phyloP scores from a whole-genome alignment of 768 basidiomycete species.

The Amanita pseudoporphyria region DNA sequence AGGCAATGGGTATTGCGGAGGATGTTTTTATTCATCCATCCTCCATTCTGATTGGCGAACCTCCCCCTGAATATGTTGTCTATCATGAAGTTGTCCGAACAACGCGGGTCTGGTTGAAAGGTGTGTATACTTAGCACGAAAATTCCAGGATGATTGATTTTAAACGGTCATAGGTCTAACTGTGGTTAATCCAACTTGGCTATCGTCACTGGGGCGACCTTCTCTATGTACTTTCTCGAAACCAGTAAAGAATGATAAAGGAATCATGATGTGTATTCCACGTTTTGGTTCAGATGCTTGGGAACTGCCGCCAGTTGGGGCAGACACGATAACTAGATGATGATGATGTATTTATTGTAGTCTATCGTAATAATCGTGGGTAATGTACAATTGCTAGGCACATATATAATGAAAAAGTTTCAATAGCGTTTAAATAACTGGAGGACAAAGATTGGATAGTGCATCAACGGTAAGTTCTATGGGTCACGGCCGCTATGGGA shows the following conservation, averaged over 20 bases:
- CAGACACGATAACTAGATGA: slow-evolving; percentile 13
- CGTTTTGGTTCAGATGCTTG: slow-evolving; percentile 80
- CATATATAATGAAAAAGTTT: not conserved
- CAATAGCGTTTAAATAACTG: not conserved
- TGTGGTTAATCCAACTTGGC: slow-evolving; percentile 80
- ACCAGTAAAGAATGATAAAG: slow-evolving; percentile 59
- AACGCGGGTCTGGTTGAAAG: slow-evolving; percentile 69
- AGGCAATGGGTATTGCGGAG: slow-evolving; percentile 67
- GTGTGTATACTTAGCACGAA: slow-evolving; percentile 26
- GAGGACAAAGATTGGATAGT: not conserved
- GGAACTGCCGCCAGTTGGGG: slow-evolving; percentile 73
- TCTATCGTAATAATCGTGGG: slow-evolving; percentile 2
- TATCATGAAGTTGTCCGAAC: slow-evolving; percentile 79
- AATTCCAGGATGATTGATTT: not conserved
- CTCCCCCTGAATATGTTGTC: slow-evolving; percentile 82
- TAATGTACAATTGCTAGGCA: slow-evolving; percentile 6
- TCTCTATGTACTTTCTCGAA: slow-evolving; percentile 86
- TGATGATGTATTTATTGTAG: slow-evolving; percentile 9
- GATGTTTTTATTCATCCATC: slow-evolving; percentile 92
- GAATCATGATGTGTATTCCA: slow-evolving; percentile 68
- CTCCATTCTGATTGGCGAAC: slow-evolving; percentile 55
- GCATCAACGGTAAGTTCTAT: not conserved
- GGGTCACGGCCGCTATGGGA: slow-evolving; percentile 10
- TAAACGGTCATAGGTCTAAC: slow-evolving; percentile 51
- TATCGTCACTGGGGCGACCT: slow-evolving; percentile 68